These are phyloP conservation scores for Aspergillus candidus DNA, from an alignment of 2,329 filamentous ascomycete species.

Conservation along the genomic window DNA sequence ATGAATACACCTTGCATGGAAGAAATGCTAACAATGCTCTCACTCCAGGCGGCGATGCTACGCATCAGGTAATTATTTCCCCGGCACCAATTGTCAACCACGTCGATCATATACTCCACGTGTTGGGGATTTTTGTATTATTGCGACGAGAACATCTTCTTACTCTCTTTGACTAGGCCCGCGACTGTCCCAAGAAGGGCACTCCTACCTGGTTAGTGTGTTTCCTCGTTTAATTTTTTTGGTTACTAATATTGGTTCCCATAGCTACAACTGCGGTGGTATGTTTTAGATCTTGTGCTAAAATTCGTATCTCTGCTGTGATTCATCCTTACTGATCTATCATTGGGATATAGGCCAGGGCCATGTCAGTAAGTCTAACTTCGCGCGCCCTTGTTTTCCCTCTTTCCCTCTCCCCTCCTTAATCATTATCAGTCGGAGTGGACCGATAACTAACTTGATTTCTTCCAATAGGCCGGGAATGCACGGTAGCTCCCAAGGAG, in stretches of 20 bases:
- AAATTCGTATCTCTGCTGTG: background rate
- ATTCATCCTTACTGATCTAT: constrained; percentile 11
- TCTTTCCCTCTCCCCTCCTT: constrained; percentile 1
- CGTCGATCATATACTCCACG: background rate
- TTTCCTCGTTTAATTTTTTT: background rate
- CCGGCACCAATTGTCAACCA: background rate
- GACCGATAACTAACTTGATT: constrained; percentile 7
- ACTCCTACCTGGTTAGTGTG: constrained; percentile 65
- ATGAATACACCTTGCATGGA: background rate
- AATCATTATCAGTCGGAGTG: background rate
- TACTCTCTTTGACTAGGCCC: constrained; percentile 51
- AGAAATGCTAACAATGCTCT: constrained; percentile 16
- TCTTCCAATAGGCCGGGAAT: constrained; percentile 66
- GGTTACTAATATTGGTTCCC: constrained; percentile 6
- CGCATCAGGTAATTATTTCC: constrained; percentile 61
- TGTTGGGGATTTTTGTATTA: background rate
- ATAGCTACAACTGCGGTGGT: constrained; percentile 77
- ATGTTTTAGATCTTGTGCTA: constrained; percentile 35
- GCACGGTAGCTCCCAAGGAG: constrained; percentile 82
- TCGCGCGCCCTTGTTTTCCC: background rate
- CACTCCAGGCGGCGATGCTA: constrained; percentile 60
- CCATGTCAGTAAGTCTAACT: constrained; percentile 63
- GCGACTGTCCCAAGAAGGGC: constrained; percentile 79
- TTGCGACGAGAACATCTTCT: constrained; percentile 10
- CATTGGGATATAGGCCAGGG: constrained; percentile 49